Evolutionary conservation across 768 basidiomycete genomes (phyloP).

Genomic region (Porphyrellus cyaneotinctus): DNA sequence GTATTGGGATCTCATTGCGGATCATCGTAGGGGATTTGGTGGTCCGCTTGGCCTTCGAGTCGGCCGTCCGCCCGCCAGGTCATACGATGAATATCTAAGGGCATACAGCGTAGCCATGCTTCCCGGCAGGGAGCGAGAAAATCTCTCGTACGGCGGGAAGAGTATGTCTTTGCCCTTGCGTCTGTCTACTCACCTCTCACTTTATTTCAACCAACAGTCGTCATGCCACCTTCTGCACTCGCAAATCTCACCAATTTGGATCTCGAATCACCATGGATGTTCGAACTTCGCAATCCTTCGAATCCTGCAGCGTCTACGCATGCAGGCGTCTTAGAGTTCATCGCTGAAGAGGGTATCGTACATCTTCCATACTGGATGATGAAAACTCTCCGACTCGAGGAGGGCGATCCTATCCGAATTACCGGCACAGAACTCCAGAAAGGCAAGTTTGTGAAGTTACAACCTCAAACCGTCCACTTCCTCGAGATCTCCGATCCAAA

Average conservation of each 20-base stretch:
- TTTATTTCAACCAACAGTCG: conserved; percentile 49
- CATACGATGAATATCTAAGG: conserved; percentile 90
- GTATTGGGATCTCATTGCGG: conserved; percentile 15
- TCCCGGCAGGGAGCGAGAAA: conserved; percentile 78
- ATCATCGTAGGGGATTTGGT: conserved; percentile 46
- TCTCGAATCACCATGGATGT: conserved; percentile 91
- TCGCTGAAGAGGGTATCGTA: conserved; percentile 92
- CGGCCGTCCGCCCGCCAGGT: conserved; percentile 54
- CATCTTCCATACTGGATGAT: conserved; percentile 99
- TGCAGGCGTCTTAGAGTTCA: conserved; percentile 97
- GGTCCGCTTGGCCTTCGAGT: conserved; percentile 44
- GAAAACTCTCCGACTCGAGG: conserved; percentile 88
- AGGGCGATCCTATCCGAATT: conserved; percentile 93
- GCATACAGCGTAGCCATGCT: conserved; percentile 96
- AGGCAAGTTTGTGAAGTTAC: conserved; percentile 94
- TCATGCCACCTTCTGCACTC: conserved; percentile 95
- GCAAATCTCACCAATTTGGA: conserved; percentile 86
- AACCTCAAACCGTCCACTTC: conserved; percentile 93
- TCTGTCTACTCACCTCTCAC: conserved; percentile 9
- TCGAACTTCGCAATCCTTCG: conserved; percentile 87
- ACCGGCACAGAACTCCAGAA: conserved; percentile 85
- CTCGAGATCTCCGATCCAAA: conserved; percentile 96
- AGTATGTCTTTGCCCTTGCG: conserved; percentile 53
- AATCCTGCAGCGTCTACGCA: conserved; percentile 86
- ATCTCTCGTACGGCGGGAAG: conserved; percentile 96